These are phyloP conservation scores for Pleurozium schreberi DNA, from an alignment of 225 moss, liverwort and hornwort genomes.

Conservation along the genomic window DNA sequence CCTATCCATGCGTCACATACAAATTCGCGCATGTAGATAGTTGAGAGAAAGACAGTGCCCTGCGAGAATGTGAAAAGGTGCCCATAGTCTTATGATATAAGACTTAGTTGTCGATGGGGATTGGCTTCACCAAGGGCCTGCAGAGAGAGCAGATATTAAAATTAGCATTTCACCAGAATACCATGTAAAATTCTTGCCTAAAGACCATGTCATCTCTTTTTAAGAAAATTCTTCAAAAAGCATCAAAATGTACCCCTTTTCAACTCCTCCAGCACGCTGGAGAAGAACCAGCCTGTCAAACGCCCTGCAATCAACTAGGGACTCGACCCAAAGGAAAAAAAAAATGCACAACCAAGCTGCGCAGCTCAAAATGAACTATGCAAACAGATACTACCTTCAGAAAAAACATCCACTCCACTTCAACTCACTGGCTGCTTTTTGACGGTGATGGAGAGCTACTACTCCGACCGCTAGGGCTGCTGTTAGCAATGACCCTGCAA, in stretches of 20 bases:
- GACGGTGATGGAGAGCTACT: slow-evolving; percentile 87
- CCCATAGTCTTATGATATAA: slow-evolving; percentile 6
- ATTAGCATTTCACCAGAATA: background rate
- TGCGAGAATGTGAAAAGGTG: slow-evolving; percentile 14
- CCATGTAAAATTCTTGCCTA: background rate
- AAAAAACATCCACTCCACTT: slow-evolving; percentile 16
- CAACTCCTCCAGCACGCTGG: background rate
- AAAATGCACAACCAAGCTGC: slow-evolving; percentile 20
- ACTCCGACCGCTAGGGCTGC: slow-evolving; percentile 79
- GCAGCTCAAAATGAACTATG: slow-evolving; percentile 12
- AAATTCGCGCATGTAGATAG: slow-evolving; percentile 42
- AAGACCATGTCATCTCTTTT: background rate
- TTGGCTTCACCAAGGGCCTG: slow-evolving; percentile 40
- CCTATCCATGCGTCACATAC: slow-evolving; percentile 73
- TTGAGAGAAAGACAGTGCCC: slow-evolving; percentile 35
- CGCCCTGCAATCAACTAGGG: background rate
- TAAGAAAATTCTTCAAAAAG: background rate
- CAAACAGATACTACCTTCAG: slow-evolving; percentile 30
- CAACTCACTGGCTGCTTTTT: slow-evolving; percentile 79
- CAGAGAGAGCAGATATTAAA: background rate
- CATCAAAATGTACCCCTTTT: background rate
- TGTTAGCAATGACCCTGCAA: slow-evolving; percentile 52
- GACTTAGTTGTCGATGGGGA: slow-evolving; percentile 26
- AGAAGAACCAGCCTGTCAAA: background rate
- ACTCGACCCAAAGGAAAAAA: background rate